Conservation (phyloP, 2,329 filamentous ascomycete species). For the Elsinoe ampelina region DNA sequence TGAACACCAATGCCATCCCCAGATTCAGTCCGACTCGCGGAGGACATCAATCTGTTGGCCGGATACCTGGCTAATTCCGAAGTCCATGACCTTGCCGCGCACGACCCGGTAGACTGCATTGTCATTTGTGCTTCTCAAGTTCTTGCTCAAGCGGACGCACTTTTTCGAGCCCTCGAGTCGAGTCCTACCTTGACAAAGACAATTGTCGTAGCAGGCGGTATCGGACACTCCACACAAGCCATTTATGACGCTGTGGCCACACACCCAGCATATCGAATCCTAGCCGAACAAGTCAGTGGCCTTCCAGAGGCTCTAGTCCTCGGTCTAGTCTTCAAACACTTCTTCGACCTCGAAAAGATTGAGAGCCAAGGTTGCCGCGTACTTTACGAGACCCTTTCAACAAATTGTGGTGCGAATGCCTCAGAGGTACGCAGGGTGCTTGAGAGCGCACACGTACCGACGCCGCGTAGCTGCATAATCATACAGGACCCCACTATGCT, state of each 20-base stretch:
- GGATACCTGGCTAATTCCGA: conserved; percentile 26
- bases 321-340: conserved; percentile 27
- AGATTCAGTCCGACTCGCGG: conserved; percentile 5
- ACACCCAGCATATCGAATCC: conserved; percentile 23
- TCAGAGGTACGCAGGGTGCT: conserved; percentile 29
- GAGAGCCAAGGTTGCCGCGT: conserved; percentile 24
- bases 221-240: conserved; percentile 37
- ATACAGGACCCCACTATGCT: conserved; percentile 42
- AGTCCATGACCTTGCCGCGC: conserved; percentile 17
- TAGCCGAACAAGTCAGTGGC: conserved; percentile 26
- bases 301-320: conserved; percentile 34
- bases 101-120: conserved; percentile 28
- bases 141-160: conserved; percentile 27
- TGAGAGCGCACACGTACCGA: conserved; percentile 22
- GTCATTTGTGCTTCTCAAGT: conserved; percentile 35
- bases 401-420: conserved; percentile 40
- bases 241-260: conserved; percentile 34
- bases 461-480: conserved; percentile 26
- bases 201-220: conserved; percentile 37
- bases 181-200: conserved; percentile 26
- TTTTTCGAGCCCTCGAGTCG: conserved; percentile 28
- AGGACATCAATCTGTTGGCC: conserved; percentile 27
- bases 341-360: conserved; percentile 23
- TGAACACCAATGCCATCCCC: neutral
- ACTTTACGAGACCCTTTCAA: conserved; percentile 36